These are phyloP conservation scores for Paraurostyla sp. DNA, from an alignment of 73 alveolate species.

Conservation along the genomic window DNA sequence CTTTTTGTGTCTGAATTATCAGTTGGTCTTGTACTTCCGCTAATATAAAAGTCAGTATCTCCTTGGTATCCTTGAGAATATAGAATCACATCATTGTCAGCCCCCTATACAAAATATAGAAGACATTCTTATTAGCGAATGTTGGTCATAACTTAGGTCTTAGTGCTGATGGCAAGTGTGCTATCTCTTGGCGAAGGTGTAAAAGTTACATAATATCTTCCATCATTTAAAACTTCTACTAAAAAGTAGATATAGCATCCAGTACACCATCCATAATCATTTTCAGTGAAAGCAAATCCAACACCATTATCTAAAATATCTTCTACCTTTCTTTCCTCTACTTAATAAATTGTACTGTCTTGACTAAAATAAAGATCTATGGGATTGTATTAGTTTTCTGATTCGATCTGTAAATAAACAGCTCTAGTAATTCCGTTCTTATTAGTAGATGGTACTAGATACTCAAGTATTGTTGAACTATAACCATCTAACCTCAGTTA, in stretches of 20 bases:
- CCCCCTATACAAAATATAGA: neutral
- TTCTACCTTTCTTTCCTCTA: conserved; percentile 37
- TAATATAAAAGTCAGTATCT: conserved; percentile 33
- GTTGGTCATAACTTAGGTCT: neutral
- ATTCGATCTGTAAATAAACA: neutral
- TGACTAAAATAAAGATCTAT: conserved; percentile 21
- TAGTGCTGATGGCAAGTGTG: neutral
- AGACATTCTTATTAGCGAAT: conserved; percentile 29
- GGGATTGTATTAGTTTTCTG: conserved; percentile 11
- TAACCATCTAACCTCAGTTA: conserved; percentile 33
- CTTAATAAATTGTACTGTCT: neutral
- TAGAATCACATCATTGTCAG: conserved; percentile 30
- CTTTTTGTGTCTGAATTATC: neutral
- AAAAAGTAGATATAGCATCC: conserved; percentile 38
- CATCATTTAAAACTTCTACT: neutral
- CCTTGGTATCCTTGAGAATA: neutral
- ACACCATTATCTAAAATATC: neutral
- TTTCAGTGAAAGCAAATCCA: conserved; percentile 24
- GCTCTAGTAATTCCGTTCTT: conserved; percentile 51
- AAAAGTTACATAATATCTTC: conserved; percentile 44
- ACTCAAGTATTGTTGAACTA: neutral
- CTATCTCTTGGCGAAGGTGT: conserved; percentile 1
- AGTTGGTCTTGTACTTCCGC: conserved; percentile 1
- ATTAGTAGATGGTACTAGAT: neutral
- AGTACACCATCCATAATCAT: conserved; percentile 54